Base-by-base conservation (phyloP, 306 rosid genomes). In the Fragaria nilgerrensis region DNA sequence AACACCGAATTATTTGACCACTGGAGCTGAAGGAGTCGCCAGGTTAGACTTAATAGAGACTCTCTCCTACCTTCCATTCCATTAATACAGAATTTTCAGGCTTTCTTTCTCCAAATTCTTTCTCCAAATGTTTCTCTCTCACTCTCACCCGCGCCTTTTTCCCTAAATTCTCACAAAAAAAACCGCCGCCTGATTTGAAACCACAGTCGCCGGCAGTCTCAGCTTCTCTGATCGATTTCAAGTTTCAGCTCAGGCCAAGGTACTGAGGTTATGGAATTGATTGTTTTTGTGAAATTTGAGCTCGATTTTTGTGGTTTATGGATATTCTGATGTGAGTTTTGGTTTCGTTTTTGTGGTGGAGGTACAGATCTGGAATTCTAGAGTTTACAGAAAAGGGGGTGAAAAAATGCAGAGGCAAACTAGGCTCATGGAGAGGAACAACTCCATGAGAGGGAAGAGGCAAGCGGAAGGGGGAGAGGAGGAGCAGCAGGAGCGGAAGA, bases 401-500 rank as follows among this genome's bases (percentile, higher is more conserved):
- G 2, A 41, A 73, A 66, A 76, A 82, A 90, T 91, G 97, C 93
- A 87, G 85, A 89, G 91, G 67, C 88, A 87, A 74, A 80, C 85
- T 47, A 81, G 89, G 37, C 86, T 78, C 37, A 85, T 83, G 93
- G 93, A 87, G 82, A 83, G 87, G 77, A 79, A 67, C 1, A 87
- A 86, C 81, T 81, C 94, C 61, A 79, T 83, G 85, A 82, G 93
- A 87, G 99, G 91, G 22, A 95, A 92, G 85, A 91, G 99, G 81
- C 23, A 81, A 9, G 76, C 90, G 77, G 99, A 96, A 34, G 88
- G 82, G 43, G 99, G 91, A 45, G 99, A 90, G 41, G 99, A 91
- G 69, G 99, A 96, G 34, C 96, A 91, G 81, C 94, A 92, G 20
- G 98, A 96, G 88, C 80, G 97, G 44, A 96, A 96, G 86, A 87